These are phyloP conservation scores for Wickerhamiella qilinensis DNA, from an alignment of 805 yeast species.

Conservation along the genomic window DNA sequence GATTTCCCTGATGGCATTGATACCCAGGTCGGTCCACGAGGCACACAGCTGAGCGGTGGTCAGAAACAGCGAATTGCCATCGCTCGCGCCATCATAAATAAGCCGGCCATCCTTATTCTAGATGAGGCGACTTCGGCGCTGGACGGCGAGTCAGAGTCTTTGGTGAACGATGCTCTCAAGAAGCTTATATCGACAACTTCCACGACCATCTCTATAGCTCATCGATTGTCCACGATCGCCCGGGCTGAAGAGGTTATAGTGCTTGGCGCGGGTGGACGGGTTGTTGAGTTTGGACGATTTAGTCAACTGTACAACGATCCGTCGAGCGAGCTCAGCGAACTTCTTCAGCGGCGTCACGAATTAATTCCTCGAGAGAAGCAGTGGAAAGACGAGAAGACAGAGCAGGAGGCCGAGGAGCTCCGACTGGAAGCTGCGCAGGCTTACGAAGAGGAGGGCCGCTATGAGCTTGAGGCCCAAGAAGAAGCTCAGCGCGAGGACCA, in stretches of 20 bases:
- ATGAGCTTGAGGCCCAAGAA: not conserved
- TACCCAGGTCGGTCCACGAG: constrained; percentile 74
- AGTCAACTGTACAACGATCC: constrained; percentile 32
- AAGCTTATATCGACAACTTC: constrained; percentile 37
- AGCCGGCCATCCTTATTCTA: constrained; percentile 65
- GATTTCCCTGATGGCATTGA: constrained; percentile 71
- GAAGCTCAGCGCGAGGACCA: too few relatives aligned
- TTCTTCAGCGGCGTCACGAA: constrained; percentile 19
- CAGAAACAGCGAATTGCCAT: constrained; percentile 87
- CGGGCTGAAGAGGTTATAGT: constrained; percentile 73
- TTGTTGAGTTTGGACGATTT: constrained; percentile 56
- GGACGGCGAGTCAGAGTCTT: constrained; percentile 75
- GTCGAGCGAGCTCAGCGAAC: constrained; percentile 29
- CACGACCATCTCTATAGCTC: constrained; percentile 78
- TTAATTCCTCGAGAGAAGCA: not conserved
- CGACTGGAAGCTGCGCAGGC: not conserved
- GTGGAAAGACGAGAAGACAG: not conserved
- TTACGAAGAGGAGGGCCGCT: not conserved
- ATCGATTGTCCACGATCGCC: constrained; percentile 72
- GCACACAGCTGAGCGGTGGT: constrained; percentile 84
- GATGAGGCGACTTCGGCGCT: constrained; percentile 95
- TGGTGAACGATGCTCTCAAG: constrained; percentile 58
- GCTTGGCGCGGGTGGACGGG: constrained; percentile 53
- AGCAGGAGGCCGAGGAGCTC: not conserved
- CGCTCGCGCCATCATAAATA: constrained; percentile 68